These are phyloP conservation scores for Fraxinus nigra DNA, from an alignment of 305 asterid genomes.

Conservation along the genomic window DNA sequence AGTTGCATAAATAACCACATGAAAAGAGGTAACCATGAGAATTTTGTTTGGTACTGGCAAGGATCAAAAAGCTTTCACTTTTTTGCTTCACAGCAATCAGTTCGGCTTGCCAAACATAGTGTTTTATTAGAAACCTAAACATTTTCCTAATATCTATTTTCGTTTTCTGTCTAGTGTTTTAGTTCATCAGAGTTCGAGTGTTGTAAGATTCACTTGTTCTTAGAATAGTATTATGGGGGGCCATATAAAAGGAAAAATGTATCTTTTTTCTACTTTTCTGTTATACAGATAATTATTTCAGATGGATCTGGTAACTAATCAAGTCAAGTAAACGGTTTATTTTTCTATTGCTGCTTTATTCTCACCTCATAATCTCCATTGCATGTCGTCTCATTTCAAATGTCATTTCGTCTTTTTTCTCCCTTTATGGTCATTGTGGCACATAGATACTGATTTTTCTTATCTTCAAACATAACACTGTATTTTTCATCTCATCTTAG, in stretches of 20 bases:
- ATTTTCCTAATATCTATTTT: neutral
- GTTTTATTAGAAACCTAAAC: neutral
- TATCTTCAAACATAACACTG: neutral
- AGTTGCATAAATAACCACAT: neutral
- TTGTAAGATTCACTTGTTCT: neutral
- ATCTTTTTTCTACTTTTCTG: neutral
- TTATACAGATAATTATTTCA: neutral
- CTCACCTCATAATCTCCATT: neutral
- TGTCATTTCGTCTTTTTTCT: neutral
- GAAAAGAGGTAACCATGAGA: neutral
- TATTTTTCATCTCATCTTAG: neutral
- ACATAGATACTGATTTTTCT: neutral
- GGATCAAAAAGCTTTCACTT: neutral
- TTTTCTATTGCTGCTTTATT: neutral
- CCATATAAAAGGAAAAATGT: neutral
- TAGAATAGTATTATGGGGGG: neutral
- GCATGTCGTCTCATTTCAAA: neutral
- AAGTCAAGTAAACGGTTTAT: neutral
- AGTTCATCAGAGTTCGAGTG: neutral
- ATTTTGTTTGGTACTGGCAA: neutral
- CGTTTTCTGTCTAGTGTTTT: neutral
- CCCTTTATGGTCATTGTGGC: neutral
- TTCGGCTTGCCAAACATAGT: neutral
- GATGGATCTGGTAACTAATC: neutral
- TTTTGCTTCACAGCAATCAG: neutral